phyloP scores from a whole-genome alignment of 1,284 basidiomycete species.

The Veloporphyrellus conicus region DNA sequence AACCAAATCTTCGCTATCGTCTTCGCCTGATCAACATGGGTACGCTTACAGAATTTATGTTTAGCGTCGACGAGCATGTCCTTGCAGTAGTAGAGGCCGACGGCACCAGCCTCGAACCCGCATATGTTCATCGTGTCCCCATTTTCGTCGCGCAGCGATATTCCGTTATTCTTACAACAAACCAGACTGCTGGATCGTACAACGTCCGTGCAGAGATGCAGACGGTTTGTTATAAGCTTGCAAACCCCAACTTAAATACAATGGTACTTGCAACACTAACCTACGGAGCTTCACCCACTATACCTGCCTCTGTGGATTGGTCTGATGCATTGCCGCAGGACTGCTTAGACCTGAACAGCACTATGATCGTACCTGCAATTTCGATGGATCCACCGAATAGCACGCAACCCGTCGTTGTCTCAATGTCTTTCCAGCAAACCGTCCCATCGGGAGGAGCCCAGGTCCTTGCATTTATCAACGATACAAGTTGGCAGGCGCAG shows the following conservation, averaged over 20 bases:
- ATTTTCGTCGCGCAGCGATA: conserved; percentile 32
- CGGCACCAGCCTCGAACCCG: conserved; percentile 29
- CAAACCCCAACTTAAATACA: conserved; percentile 28
- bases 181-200: conserved; percentile 33
- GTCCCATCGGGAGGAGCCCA: conserved; percentile 28
- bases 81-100: conserved; percentile 32
- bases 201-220: conserved; percentile 34
- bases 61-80: conserved; percentile 29
- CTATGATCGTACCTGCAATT: conserved; percentile 28
- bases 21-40: conserved; percentile 33
- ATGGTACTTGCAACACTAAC: conserved; percentile 32
- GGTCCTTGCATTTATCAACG: conserved; percentile 26
- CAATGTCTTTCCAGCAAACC: conserved; percentile 32
- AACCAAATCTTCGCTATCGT: conserved; percentile 31
- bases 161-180: conserved; percentile 30
- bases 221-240: conserved; percentile 26
- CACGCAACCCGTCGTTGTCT: conserved; percentile 19
- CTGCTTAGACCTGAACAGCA: conserved; percentile 29
- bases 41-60: conserved; percentile 31
- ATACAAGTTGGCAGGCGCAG: conserved; percentile 27
- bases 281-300: conserved; percentile 25
- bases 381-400: conserved; percentile 29
- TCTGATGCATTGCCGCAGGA: conserved; percentile 20
- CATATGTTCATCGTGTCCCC: conserved; percentile 29
- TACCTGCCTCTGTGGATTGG: conserved; percentile 28